A percentile compares a stretch with the other conserved stretches of the same genome.
Evolutionary conservation across 768 basidiomycete species (phyloP).

Genomic region (Xerocomellus amylosporus): DNA sequence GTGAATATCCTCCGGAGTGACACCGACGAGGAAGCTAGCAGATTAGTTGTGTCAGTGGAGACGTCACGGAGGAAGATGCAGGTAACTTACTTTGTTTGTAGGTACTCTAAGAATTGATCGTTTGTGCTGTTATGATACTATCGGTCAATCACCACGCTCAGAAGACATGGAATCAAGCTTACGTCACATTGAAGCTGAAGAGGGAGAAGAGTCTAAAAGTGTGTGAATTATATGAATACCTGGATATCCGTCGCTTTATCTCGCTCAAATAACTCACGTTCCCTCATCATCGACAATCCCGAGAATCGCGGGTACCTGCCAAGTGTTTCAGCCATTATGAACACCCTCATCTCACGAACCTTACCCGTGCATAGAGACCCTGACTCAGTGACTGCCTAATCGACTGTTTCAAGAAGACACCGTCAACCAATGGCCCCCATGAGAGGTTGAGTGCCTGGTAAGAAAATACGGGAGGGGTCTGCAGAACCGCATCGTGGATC

Average conservation of each 20-base stretch:
- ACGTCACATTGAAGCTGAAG: not conserved
- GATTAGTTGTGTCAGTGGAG: not conserved
- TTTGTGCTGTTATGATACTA: not conserved
- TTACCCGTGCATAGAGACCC: slow-evolving; percentile 34
- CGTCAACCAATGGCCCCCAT: slow-evolving; percentile 11
- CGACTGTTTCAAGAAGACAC: not conserved
- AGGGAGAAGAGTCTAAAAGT: slow-evolving; percentile 29
- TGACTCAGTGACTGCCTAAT: slow-evolving; percentile 5
- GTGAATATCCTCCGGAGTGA: slow-evolving; percentile 1
- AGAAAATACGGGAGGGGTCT: slow-evolving; percentile 9
- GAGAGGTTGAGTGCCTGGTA: slow-evolving; percentile 11
- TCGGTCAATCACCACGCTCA: not conserved
- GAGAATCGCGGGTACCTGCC: not conserved
- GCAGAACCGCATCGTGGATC: slow-evolving; percentile 7
- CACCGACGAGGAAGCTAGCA: slow-evolving; percentile 13
- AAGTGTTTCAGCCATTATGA: not conserved
- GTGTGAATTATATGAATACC: not conserved
- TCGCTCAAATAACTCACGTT: not conserved
- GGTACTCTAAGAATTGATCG: slow-evolving; percentile 2
- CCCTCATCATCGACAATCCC: slow-evolving; percentile 2
- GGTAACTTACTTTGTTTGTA: not conserved
- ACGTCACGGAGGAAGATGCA: not conserved
- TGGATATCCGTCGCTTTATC: too few relatives aligned
- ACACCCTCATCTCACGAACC: not conserved
- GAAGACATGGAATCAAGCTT: slow-evolving; percentile 19